Evolutionary conservation across 2,329 filamentous ascomycete genomes (phyloP).

Genomic region (Pyricularia pennisetigena): DNA sequence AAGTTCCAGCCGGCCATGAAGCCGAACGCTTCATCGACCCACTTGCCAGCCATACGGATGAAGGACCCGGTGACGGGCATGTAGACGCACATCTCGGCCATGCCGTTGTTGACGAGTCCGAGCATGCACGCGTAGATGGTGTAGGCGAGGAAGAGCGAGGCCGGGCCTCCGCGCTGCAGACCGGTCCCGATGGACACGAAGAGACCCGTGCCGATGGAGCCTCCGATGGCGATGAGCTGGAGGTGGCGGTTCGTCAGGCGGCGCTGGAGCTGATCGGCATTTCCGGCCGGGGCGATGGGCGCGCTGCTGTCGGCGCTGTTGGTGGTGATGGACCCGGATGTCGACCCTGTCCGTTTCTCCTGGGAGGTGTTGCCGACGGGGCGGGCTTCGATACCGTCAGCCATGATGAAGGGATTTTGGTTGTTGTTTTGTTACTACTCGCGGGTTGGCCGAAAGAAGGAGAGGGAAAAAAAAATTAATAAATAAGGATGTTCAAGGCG

Average conservation of each 20-base stretch:
- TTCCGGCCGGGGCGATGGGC: neutral
- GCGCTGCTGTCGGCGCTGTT: neutral
- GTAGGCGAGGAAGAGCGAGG: slow-evolving; percentile 48
- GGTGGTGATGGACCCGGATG: neutral
- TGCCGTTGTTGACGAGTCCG: slow-evolving; percentile 52
- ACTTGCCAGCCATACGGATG: slow-evolving; percentile 53
- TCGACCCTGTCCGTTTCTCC: neutral
- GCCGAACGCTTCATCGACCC: slow-evolving; percentile 56
- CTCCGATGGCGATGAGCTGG: slow-evolving; percentile 48
- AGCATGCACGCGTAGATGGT: slow-evolving; percentile 44
- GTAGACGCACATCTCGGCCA: slow-evolving; percentile 54
- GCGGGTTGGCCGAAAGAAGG: too few species aligned
- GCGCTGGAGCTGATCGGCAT: slow-evolving; percentile 26
- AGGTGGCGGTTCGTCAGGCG: slow-evolving; percentile 44
- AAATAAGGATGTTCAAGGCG: neutral
- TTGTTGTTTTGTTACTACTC: neutral
- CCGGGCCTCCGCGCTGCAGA: slow-evolving; percentile 30
- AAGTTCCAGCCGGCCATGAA: slow-evolving; percentile 41
- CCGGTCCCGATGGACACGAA: slow-evolving; percentile 54
- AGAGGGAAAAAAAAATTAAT: too few species aligned
- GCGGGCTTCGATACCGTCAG: neutral
- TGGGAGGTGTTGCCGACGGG: neutral
- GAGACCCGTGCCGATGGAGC: slow-evolving; percentile 46
- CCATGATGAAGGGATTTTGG: neutral
- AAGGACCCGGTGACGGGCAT: slow-evolving; percentile 56